Evolutionary conservation across 2,329 filamentous ascomycete species (phyloP).

Genomic region (Nannizziopsis barbatae): DNA sequence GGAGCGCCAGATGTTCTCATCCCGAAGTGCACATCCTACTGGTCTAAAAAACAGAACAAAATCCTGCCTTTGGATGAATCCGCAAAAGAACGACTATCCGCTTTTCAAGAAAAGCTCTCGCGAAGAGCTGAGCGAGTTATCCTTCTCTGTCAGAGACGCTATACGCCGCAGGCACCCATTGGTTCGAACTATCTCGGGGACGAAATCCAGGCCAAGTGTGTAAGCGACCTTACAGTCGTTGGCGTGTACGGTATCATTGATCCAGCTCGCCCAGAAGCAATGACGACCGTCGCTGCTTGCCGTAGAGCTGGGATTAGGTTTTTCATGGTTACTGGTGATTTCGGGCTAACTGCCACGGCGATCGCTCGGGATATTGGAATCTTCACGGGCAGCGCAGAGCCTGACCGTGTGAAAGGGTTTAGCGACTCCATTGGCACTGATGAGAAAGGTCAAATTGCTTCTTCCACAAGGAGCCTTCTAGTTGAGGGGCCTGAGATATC

Average conservation of each 20-base stretch:
- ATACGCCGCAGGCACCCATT: conserved; percentile 35
- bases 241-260: conserved; percentile 43
- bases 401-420: conserved; percentile 48
- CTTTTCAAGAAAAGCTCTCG: conserved; percentile 57
- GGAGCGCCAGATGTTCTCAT: conserved; percentile 67
- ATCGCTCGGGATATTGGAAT: conserved; percentile 36
- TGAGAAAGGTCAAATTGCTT: conserved; percentile 22
- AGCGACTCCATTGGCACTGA: conserved; percentile 28
- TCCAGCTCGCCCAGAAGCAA: conserved; percentile 30
- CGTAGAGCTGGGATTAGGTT: conserved; percentile 31
- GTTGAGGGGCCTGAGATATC: conserved; percentile 57
- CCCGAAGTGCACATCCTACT: conserved; percentile 47
- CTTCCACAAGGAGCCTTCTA: conserved; percentile 41
- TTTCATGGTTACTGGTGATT: conserved; percentile 38
- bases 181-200: conserved; percentile 42
- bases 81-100: conserved; percentile 42
- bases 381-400: conserved; percentile 24
- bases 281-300: conserved; percentile 27
- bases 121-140: conserved; percentile 59
- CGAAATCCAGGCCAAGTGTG: conserved; percentile 35
- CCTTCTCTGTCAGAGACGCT: conserved; percentile 52
- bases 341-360: conserved; percentile 31
- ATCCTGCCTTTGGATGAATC: conserved; percentile 41
- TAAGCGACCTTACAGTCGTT: conserved; percentile 38
- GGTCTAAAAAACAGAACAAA: conserved; percentile 46